Evolutionary conservation across 148 eudicot species (phyloP), one percentile per base, ranked within the genome.

Genomic region (Diospyros lotus): DNA sequence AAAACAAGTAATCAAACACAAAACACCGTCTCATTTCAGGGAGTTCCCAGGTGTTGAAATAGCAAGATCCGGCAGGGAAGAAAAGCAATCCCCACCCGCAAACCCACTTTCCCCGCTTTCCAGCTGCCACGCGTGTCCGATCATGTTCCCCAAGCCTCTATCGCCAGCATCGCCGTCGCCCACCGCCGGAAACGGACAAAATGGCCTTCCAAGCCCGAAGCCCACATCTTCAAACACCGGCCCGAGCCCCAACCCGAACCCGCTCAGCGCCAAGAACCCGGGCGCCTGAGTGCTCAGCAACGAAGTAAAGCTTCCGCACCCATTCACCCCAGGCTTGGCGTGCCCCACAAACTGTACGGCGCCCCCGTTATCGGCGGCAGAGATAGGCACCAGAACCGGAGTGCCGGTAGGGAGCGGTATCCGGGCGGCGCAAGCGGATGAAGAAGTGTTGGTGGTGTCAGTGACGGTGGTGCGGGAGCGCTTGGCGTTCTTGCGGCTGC

Each of bases 111-210:
- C 86, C n/a, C 83, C 88, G 73, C 84, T 82, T 68, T 78, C 89
- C 68, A 86, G 48, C 63, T 89, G 96, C 96, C 96, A 91, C 75
- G 85, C 77, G 84, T 80, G 77, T 68, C 80, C 85, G 3, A 74
- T n/a, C 5, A 41, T 63, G 54, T 48, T 52, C 17, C 68, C 80
- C 0, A 67, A 83, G 28, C 45, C 66, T 6, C 55, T 54, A 4
- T 77, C 77, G 6, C 65, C 75, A 0, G 48, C 80, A 4, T 61
- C 83, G 8, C 64, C 80, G 13, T 43, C 77, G 0, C 73, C 83
- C 0, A 58, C 56, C 51, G 73, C 82, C 1, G 85, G 77, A 69
- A 85, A 79, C 8, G 83, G 77, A 87, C 90, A 87, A 18, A 75
- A 69, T 6, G 80, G 68, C 52, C 85, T 79, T 55, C 81, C 83